Base-by-base conservation (phyloP, 208 protist genomes). In the Leishmania amazonensis region DNA sequence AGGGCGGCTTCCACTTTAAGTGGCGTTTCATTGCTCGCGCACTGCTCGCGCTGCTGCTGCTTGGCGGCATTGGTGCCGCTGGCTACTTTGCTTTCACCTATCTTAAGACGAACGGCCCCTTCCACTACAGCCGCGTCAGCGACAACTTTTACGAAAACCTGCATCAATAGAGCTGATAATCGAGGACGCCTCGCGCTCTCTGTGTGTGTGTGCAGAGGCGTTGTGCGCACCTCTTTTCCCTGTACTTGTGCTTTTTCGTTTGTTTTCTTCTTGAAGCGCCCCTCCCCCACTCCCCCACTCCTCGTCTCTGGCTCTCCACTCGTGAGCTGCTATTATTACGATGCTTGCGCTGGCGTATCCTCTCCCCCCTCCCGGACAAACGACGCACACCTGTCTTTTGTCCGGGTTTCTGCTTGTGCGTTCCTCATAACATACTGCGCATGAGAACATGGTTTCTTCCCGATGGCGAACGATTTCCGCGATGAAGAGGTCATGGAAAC, bases 121-220 rank as follows among this genome's bases (percentile, higher is more conserved):
- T 84, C 38, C 77, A 49, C 31, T 81, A 79, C 76, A 70, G 65
- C 19, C 80, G 81, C n/a, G 58, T 89, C 45, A 91, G 83, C 9
- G 89, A 91, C 79, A 85, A 93, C 76, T 91, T 93, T 51, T 93
- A 90, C 81, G 82, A 87, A 15, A 87, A 90, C 58, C 70, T 93
- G 2, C 78, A 88, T 72, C 78, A 45, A 2, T 91, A 64, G 47
- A 28, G 28, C 4, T 19, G 31, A 80, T 64, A 15, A 78, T 3
- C 58, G 74, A 42, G 71, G 21, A 53, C 42, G 19, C 75, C n/a
- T 64, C 21, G 28, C 21, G 51, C 40, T 5, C 7, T 70, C 1
- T 70, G 0, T 24, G 6, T n/a, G 8, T 19, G 31, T 40, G 31
- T 68, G 65, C 65, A 28, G 8, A 8, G 35, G n/a, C 58, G n/a